Evolutionary conservation across 176 grass and related monocot species (phyloP), one percentile per base, ranked within the genome.

Genomic region (Oryza longistaminata): DNA sequence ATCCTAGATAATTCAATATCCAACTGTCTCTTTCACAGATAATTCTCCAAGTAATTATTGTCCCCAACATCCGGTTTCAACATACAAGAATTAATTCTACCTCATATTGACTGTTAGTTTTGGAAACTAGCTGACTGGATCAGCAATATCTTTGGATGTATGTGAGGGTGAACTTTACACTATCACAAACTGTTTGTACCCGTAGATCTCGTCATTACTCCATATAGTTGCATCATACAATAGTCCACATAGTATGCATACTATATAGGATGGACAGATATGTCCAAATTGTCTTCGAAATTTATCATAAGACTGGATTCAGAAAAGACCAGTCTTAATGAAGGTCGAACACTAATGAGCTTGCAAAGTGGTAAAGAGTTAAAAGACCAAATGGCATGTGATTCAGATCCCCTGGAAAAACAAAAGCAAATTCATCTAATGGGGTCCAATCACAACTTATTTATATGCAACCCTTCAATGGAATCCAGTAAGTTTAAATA

Each of bases 391-490:
- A 70, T 37, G 5, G 48, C 4, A 17, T 12, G 2, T 12, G 29
- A 45, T 84, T 88, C 35, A 80, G 62, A 61, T 89, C 10, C 21
- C n/a, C 11, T 45, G 15, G 11, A 81, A 70, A 27, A 89, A 42
- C n/a, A 34, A 5, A 5, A 10, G 4, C 3, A 74, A 60, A n/a
- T 62, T 89, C 25, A 39, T 49, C 74, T 39, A 49, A 6, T 64
- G 27, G 46, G 17, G 25, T 79, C 0, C 15, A 55, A 58, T 87
- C 27, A 49, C 33, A 68, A 87, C 24, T 27, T 80, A 45, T 53
- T 53, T 82, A 82, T 6, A 78, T 27, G 4, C n/a, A 66, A 49
- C 68, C 7, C 40, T 71, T 71, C 5, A 73, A 37, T 33, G 24
- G 25, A 50, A 60, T 53, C 14, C 15, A 11, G 5, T 15, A 61